A percentile compares a stretch with the other conserved stretches of the same genome.
phyloP scores from a whole-genome alignment of 2,329 filamentous ascomycete species.

The Chrysosporium queenslandicum region DNA sequence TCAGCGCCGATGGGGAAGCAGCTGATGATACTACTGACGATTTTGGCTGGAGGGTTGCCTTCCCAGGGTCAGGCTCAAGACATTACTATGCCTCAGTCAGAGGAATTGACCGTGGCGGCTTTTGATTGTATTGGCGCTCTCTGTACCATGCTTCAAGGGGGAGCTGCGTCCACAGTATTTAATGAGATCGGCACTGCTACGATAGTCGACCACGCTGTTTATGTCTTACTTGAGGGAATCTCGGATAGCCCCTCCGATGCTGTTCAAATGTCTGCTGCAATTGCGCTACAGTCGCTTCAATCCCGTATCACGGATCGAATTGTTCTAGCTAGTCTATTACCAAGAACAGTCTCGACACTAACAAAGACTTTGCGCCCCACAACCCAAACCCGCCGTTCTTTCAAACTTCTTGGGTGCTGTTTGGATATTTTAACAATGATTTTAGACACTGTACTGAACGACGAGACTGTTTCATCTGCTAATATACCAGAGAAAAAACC shows the following conservation, averaged over 20 bases:
- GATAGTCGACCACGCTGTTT: conserved; percentile 70
- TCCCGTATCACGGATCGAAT: conserved; percentile 57
- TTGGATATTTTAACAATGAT: conserved; percentile 48
- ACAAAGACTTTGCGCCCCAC: conserved; percentile 64
- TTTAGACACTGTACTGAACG: conserved; percentile 39
- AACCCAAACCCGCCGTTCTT: conserved; percentile 49
- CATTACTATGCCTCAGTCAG: conserved; percentile 37
- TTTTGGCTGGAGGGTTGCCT: conserved; percentile 65
- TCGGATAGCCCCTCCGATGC: conserved; percentile 52
- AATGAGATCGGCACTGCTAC: conserved; percentile 55
- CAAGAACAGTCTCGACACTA: conserved; percentile 74
- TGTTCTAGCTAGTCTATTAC: conserved; percentile 75
- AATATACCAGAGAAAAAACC: conserved; percentile 11
- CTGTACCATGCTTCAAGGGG: conserved; percentile 42
- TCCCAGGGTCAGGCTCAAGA: conserved; percentile 36
- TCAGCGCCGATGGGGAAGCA: conserved; percentile 67
- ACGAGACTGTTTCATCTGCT: conserved; percentile 27
- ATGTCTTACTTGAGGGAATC: conserved; percentile 67
- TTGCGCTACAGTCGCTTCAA: conserved; percentile 54
- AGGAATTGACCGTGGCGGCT: conserved; percentile 64
- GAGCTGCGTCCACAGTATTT: conserved; percentile 38
- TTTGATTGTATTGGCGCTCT: conserved; percentile 56
- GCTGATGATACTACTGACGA: conserved; percentile 71
- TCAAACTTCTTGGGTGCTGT: conserved; percentile 54
- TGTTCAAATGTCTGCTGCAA: conserved; percentile 62